Evolutionary conservation across 2,329 filamentous ascomycete genomes (phyloP).

Genomic region (Paecilomyces fulvus): DNA sequence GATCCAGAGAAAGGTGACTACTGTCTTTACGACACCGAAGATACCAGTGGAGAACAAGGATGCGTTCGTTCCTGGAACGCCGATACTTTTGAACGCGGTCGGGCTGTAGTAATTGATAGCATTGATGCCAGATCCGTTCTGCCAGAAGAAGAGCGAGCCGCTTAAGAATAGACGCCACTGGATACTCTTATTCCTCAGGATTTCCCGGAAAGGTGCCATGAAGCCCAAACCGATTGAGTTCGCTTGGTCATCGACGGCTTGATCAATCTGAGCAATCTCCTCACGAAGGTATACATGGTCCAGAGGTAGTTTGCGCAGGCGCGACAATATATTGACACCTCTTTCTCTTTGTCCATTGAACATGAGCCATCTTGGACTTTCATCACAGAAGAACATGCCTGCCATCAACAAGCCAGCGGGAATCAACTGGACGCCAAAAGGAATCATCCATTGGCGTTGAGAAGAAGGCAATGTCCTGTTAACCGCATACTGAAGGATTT

Average conservation of each 20-base stretch:
- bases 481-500: constrained; percentile 44
- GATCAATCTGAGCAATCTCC: constrained; percentile 62
- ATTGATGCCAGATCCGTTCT: constrained; percentile 70
- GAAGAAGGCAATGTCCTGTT: constrained; percentile 22
- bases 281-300: constrained; percentile 58
- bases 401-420: constrained; percentile 38
- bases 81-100: constrained; percentile 59
- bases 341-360: constrained; percentile 60
- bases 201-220: constrained; percentile 60
- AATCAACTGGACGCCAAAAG: constrained; percentile 34
- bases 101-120: constrained; percentile 72
- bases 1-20: constrained; percentile 60
- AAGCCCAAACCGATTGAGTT: constrained; percentile 60
- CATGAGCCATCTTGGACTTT: constrained; percentile 63
- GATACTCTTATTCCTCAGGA: constrained; percentile 47
- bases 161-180: constrained; percentile 67
- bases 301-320: constrained; percentile 33
- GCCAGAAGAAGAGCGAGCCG: constrained; percentile 67
- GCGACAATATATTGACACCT: constrained; percentile 46
- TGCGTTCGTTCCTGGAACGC: constrained; percentile 51
- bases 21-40: constrained; percentile 68
- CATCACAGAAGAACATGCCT: constrained; percentile 54
- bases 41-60: constrained; percentile 62
- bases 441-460: constrained; percentile 34
- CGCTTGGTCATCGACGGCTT: constrained; percentile 58